A percentile compares a stretch with the other conserved stretches of the same genome.
Conservation (phyloP, 257 asterid genomes). For the Anisodus acutangulus region DNA sequence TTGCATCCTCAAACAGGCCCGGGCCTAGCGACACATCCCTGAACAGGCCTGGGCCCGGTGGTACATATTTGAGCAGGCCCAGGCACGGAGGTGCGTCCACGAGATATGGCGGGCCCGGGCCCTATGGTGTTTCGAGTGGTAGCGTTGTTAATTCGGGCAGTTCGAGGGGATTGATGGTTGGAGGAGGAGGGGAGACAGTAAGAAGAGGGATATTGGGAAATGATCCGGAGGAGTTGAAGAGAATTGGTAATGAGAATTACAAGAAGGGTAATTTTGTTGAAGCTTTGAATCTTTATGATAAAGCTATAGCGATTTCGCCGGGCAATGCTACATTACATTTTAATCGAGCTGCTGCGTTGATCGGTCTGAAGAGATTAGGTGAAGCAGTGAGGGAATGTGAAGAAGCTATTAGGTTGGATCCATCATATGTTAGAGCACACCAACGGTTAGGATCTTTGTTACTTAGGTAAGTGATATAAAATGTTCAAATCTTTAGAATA, state of each 20-base stretch:
- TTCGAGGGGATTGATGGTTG: constrained; percentile 45
- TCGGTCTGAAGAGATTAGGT: constrained; percentile 51
- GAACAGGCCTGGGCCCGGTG: constrained; percentile 50
- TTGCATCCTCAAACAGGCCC: constrained; percentile 7
- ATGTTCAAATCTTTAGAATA: constrained; percentile 35
- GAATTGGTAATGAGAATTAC: constrained; percentile 64
- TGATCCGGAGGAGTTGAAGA: constrained; percentile 74
- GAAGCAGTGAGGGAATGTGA: constrained; percentile 72
- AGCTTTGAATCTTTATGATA: constrained; percentile 68
- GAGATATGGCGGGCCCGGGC: no score
- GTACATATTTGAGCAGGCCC: no score
- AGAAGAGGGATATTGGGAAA: neutral
- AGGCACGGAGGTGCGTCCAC: no score
- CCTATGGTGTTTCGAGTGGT: constrained; percentile 16
- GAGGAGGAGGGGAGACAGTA: constrained; percentile 35
- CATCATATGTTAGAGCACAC: constrained; percentile 68
- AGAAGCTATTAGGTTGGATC: constrained; percentile 40
- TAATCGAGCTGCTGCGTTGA: constrained; percentile 67
- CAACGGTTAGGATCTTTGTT: constrained; percentile 70
- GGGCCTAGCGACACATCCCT: constrained; percentile 52
- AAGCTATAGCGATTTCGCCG: constrained; percentile 61
- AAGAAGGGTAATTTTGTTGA: constrained; percentile 61
- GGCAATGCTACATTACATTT: constrained; percentile 58
- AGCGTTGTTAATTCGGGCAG: no score
- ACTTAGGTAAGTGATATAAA: constrained; percentile 56